Conservation (phyloP, 2,329 filamentous ascomycete genomes). For the Trichoderma hamatum region DNA sequence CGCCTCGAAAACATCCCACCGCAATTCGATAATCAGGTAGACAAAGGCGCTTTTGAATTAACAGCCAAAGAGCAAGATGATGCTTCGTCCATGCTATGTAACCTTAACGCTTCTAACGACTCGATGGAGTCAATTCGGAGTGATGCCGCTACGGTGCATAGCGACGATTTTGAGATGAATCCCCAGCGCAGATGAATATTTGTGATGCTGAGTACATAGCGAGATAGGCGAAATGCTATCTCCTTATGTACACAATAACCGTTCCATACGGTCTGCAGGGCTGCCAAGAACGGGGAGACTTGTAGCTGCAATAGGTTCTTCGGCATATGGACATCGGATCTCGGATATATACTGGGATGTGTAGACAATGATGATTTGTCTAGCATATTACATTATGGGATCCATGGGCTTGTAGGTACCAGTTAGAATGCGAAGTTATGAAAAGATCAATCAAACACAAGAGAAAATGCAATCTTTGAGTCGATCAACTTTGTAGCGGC, state of each 20-base stretch:
- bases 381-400: not conserved
- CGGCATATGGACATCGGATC: not conserved
- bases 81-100: not conserved
- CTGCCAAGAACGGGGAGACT: not conserved
- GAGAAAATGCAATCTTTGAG: not conserved
- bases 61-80: not conserved
- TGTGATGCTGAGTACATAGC: not conserved
- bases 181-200: not conserved
- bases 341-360: not conserved
- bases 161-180: slow-evolving; percentile 40
- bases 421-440: not conserved
- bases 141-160: slow-evolving; percentile 42
- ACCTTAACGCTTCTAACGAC: slow-evolving; percentile 6
- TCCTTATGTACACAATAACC: not conserved
- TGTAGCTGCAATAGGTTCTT: not conserved
- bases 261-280: not conserved
- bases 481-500: not conserved
- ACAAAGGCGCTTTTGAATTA: not conserved
- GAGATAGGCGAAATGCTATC: not conserved
- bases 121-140: slow-evolving; percentile 34
- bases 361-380: not conserved
- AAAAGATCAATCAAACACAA: not conserved
- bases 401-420: not conserved
- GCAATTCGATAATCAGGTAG: not conserved
- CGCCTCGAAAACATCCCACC: not conserved